Conservation (phyloP, 371 early-diverging fungal species). For the Fennellomyces sp. region DNA sequence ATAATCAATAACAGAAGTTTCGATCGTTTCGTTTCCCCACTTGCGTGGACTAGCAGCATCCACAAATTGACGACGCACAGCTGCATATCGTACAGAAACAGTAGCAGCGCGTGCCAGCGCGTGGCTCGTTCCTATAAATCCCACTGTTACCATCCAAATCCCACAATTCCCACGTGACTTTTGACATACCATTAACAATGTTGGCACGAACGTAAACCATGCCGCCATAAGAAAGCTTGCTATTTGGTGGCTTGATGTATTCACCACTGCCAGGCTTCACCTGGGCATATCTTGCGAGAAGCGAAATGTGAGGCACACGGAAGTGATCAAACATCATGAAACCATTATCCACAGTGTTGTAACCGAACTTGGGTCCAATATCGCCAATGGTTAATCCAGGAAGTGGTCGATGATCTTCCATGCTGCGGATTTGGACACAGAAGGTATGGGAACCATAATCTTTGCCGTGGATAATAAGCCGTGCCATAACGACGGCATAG, state of each 20-base stretch:
- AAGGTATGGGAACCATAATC: conserved; percentile 85
- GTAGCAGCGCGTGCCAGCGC: conserved; percentile 61
- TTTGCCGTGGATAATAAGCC: conserved; percentile 77
- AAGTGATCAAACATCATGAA: conserved; percentile 77
- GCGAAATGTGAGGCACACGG: conserved; percentile 77
- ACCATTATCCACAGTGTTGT: conserved; percentile 84
- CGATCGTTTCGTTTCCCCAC: conserved; percentile 42
- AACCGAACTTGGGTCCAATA: conserved; percentile 89
- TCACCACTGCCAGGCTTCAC: conserved; percentile 69
- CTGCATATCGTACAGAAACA: conserved; percentile 50
- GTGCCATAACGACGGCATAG: conserved; percentile 88
- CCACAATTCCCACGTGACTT: conserved; percentile 4
- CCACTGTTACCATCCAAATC: not conserved
- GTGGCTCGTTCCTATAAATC: conserved; percentile 26
- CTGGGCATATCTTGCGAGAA: conserved; percentile 81
- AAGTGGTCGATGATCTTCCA: conserved; percentile 72
- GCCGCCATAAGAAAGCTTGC: conserved; percentile 75
- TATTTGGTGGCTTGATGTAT: conserved; percentile 68
- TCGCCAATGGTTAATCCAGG: conserved; percentile 87
- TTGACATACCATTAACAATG: conserved; percentile 52
- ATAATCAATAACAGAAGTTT: conserved; percentile 78
- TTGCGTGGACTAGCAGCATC: conserved; percentile 49
- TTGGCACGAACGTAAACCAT: conserved; percentile 76
- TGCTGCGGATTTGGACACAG: conserved; percentile 82
- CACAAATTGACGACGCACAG: conserved; percentile 53